Evolutionary conservation across 345 rosid genomes (phyloP).

Genomic region (Citrus glauca): DNA sequence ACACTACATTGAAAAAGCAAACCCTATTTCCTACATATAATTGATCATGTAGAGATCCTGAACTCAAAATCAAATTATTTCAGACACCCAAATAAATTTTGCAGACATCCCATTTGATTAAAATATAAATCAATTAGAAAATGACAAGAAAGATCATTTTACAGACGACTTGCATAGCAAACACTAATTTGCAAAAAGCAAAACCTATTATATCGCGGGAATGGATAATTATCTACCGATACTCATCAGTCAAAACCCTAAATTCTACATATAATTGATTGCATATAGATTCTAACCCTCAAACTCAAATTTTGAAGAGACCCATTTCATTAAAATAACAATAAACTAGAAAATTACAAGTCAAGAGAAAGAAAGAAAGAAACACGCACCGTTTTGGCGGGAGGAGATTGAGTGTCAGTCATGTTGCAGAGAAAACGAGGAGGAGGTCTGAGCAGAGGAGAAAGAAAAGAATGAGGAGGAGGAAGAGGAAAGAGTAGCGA

Average conservation of each 20-base stretch:
- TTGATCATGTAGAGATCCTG: background rate
- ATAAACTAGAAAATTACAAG: background rate
- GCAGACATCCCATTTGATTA: background rate
- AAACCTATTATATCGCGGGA: background rate
- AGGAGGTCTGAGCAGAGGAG: slow-evolving; percentile 35
- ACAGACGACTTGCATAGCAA: too few relatives aligned
- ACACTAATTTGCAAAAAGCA: too few relatives aligned
- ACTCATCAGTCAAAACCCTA: slow-evolving; percentile 2
- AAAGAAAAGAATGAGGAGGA: slow-evolving; percentile 37
- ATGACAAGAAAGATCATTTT: background rate
- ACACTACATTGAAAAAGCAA: background rate
- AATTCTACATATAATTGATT: background rate
- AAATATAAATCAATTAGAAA: background rate
- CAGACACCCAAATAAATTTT: too few relatives aligned
- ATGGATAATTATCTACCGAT: too few relatives aligned
- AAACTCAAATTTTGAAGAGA: background rate
- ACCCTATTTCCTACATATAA: background rate
- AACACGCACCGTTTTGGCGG: slow-evolving; percentile 46
- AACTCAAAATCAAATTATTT: background rate
- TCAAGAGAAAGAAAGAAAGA: background rate
- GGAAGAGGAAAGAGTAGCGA: slow-evolving; percentile 32
- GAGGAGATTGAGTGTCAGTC: slow-evolving; percentile 34
- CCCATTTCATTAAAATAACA: background rate
- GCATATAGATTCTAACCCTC: background rate
- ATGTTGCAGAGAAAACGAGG: slow-evolving; percentile 35